Conservation (phyloP, 129 eudicot species). For the Deinandra increscens region DNA sequence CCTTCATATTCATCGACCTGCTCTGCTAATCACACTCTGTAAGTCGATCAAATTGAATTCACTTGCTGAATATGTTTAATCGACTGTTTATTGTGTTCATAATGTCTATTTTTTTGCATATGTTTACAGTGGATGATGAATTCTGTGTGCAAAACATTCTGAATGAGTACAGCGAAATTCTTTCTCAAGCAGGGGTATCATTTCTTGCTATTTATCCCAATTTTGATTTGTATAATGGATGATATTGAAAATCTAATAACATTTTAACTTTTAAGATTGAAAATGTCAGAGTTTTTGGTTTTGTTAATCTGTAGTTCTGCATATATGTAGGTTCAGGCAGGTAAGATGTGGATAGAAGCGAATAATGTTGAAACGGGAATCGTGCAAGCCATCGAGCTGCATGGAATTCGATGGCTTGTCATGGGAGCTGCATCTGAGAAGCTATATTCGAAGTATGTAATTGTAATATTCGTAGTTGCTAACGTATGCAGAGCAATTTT, state of each 20-base stretch:
- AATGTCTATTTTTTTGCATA: slow-evolving; percentile 2
- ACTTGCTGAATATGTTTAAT: not conserved
- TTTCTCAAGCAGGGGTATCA: slow-evolving; percentile 58
- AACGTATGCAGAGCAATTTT: not conserved
- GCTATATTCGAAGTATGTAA: slow-evolving; percentile 54
- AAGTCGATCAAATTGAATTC: slow-evolving; percentile 28
- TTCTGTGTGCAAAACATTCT: slow-evolving; percentile 50
- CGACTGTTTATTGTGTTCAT: not conserved
- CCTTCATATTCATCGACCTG: slow-evolving; percentile 63
- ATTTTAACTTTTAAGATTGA: not conserved
- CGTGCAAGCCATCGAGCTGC: slow-evolving; percentile 45
- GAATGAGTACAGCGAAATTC: slow-evolving; percentile 51
- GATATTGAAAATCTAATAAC: not conserved
- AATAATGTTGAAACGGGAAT: slow-evolving; percentile 61
- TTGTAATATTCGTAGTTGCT: not conserved
- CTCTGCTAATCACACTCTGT: slow-evolving; percentile 42
- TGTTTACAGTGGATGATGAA: slow-evolving; percentile 53
- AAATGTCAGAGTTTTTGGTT: slow-evolving; percentile 14
- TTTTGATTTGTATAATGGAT: not conserved
- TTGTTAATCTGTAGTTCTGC: slow-evolving; percentile 1
- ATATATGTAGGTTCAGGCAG: slow-evolving; percentile 44
- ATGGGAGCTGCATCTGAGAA: slow-evolving; percentile 88
- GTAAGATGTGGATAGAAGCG: slow-evolving; percentile 62
- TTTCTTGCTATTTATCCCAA: slow-evolving; percentile 17
- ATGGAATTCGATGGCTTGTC: slow-evolving; percentile 60